Conservation (phyloP, 768 basidiomycete species). For the Trichaptum fuscoviolaceum region DNA sequence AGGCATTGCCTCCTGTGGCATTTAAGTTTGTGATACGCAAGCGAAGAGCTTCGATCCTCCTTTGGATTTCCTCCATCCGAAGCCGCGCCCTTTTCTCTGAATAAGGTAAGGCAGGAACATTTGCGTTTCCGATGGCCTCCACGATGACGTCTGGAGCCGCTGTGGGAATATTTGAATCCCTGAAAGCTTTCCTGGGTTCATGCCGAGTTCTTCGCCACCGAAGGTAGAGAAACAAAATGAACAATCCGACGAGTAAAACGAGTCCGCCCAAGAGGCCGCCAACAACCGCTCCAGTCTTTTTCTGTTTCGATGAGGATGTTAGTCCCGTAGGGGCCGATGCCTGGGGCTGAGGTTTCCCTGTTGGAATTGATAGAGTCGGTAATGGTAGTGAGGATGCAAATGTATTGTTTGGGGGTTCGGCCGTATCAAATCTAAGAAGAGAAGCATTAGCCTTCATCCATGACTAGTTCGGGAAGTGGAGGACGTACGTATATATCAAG, state of each 20-base stretch:
- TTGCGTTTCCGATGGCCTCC: too few relatives aligned
- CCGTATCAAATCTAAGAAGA: neutral
- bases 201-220: neutral
- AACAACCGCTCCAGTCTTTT: neutral
- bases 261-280: neutral
- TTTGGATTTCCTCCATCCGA: neutral
- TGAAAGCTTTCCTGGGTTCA: too few relatives aligned
- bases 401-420: neutral
- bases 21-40: neutral
- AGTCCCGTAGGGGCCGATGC: neutral
- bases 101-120: neutral
- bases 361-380: neutral
- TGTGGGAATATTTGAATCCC: too few relatives aligned
- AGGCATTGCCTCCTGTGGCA: neutral
- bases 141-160: too few relatives aligned
- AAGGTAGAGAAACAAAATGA: neutral
- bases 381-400: neutral
- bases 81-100: neutral
- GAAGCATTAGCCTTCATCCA: neutral
- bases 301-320: neutral
- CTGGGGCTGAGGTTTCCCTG: neutral
- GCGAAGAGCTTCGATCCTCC: neutral
- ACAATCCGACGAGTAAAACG: neutral
- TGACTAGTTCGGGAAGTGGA: neutral
- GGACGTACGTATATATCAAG: neutral